These are phyloP conservation scores for Coemansia sp. DNA, from an alignment of 192 early-diverging fungal species.

Conservation along the genomic window DNA sequence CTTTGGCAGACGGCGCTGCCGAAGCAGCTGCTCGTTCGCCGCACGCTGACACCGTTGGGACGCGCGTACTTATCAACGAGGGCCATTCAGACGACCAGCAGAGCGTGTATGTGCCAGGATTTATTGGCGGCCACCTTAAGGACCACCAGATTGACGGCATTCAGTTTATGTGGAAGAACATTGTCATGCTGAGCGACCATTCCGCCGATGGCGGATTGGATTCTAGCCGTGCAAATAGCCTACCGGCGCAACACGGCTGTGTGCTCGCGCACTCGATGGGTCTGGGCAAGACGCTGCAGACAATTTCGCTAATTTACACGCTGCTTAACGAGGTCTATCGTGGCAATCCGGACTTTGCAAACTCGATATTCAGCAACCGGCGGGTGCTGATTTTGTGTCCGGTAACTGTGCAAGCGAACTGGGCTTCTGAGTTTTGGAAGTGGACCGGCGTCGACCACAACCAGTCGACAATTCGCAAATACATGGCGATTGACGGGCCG, in stretches of 20 bases:
- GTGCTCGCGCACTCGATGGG: slow-evolving; percentile 87
- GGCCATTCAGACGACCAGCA: slow-evolving; percentile 32
- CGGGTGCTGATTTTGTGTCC: slow-evolving; percentile 76
- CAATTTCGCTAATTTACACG: slow-evolving; percentile 69
- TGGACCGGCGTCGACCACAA: slow-evolving; percentile 56
- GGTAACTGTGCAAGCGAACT: slow-evolving; percentile 67
- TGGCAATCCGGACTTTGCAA: slow-evolving; percentile 53
- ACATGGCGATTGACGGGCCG: slow-evolving; percentile 11
- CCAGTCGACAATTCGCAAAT: neutral
- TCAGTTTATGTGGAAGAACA: slow-evolving; percentile 75
- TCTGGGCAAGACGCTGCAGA: slow-evolving; percentile 81
- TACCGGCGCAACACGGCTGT: slow-evolving; percentile 57
- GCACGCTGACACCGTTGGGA: neutral
- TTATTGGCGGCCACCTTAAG: slow-evolving; percentile 59
- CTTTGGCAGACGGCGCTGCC: neutral
- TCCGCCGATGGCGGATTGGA: neutral
- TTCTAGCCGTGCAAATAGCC: neutral
- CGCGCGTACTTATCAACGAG: slow-evolving; percentile 58
- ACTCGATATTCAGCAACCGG: slow-evolving; percentile 52
- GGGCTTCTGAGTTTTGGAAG: slow-evolving; percentile 66
- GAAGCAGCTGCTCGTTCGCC: neutral
- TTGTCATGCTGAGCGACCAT: slow-evolving; percentile 63
- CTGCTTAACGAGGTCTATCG: slow-evolving; percentile 59
- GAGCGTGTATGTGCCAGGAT: slow-evolving; percentile 50
- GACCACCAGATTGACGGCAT: slow-evolving; percentile 76